phyloP scores from a whole-genome alignment of 371 early-diverging fungal genomes.

The Rhizomucor miehei region DNA sequence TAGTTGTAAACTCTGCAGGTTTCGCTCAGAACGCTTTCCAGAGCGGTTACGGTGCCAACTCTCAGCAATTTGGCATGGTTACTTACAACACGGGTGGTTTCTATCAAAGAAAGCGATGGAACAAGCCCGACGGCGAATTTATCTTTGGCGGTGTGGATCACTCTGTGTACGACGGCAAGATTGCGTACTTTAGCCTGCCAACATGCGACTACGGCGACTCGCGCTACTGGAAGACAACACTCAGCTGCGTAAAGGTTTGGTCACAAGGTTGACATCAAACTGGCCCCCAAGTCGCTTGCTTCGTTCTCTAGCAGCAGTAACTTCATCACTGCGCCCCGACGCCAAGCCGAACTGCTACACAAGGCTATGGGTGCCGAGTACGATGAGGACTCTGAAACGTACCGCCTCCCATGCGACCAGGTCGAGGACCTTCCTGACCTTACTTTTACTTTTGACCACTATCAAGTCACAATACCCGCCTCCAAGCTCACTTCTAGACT shows the following conservation, averaged over 20 bases:
- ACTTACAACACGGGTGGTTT: conserved; percentile 18
- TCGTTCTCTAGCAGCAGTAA: conserved; percentile 29
- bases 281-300: conserved; percentile 33
- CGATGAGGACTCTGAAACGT: conserved; percentile 15
- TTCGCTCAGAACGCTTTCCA: conserved; percentile 40
- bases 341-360: conserved; percentile 38
- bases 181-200: conserved; percentile 39
- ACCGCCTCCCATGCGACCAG: conserved; percentile 29
- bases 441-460: conserved; percentile 30
- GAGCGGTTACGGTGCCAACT: conserved; percentile 18
- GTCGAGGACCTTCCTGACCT: conserved; percentile 33
- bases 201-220: conserved; percentile 39
- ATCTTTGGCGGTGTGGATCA: conserved; percentile 48
- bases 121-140: conserved; percentile 32
- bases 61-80: conserved; percentile 36
- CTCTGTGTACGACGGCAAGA: conserved; percentile 35
- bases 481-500: conserved; percentile 19
- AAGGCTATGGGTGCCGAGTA: conserved; percentile 36
- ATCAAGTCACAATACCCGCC: conserved; percentile 35
- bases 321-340: conserved; percentile 33
- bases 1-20: conserved; percentile 13
- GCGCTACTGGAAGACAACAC: conserved; percentile 44
- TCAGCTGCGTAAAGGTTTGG: conserved; percentile 42
- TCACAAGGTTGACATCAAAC: conserved; percentile 31
- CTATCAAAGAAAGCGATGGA: conserved; percentile 28